phyloP scores from a whole-genome alignment of 371 early-diverging fungal genomes.

The Apophysomyces elegans region DNA sequence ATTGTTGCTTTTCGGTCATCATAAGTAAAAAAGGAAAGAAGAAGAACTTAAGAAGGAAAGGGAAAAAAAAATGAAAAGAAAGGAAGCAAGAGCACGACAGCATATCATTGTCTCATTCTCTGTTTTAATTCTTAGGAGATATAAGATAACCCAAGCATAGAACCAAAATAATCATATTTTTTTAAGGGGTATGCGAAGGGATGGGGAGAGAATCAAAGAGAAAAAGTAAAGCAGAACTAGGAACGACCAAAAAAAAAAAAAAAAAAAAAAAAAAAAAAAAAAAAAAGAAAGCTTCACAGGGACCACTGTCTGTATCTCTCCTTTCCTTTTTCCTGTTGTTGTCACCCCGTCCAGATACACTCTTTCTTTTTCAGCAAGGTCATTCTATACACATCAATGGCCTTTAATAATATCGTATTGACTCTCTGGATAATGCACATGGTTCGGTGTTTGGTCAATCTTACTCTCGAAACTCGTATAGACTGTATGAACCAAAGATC shows the following conservation, averaged over 20 bases:
- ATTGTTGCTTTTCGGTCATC: slow-evolving; percentile 4
- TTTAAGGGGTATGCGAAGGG: slow-evolving; percentile 11
- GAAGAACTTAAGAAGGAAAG: background rate
- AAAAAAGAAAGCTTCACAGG: background rate
- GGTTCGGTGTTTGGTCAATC: slow-evolving; percentile 49
- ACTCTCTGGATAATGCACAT: slow-evolving; percentile 52
- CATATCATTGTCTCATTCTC: no score
- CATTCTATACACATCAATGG: no score
- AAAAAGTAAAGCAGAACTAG: background rate
- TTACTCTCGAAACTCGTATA: slow-evolving; percentile 39
- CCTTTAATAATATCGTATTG: slow-evolving; percentile 52
- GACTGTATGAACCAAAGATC: slow-evolving; percentile 50
- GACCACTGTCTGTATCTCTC: no score
- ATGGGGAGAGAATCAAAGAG: background rate
- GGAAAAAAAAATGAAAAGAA: background rate
- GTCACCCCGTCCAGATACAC: no score
- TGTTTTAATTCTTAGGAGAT: no score
- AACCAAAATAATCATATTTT: background rate
- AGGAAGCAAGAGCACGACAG: background rate
- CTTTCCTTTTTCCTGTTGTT: no score
- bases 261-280: slow-evolving; percentile 4
- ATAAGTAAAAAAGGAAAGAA: background rate
- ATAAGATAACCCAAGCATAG: no score
- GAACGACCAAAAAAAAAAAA: slow-evolving; percentile 6
- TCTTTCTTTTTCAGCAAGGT: no score